Percentiles rank a stretch among this genome's conserved stretches.
Evolutionary conservation across 2,329 filamentous ascomycete species (phyloP).

Genomic region (Aspergillus ruber): DNA sequence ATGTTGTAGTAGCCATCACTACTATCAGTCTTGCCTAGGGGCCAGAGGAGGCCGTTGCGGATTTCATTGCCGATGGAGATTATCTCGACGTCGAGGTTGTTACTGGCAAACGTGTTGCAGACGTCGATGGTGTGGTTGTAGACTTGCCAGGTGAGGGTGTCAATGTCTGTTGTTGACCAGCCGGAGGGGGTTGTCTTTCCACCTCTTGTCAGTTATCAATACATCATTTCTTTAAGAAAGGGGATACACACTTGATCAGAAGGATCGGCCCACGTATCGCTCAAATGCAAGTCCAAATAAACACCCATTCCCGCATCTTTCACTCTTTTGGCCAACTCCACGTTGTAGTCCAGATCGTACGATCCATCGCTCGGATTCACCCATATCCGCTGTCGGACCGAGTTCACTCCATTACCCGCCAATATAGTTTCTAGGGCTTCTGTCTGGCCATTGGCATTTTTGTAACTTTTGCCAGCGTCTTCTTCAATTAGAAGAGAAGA

Average conservation of each 20-base stretch:
- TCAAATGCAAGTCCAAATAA: constrained; percentile 60
- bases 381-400: constrained; percentile 65
- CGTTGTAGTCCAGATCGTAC: constrained; percentile 65
- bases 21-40: constrained; percentile 47
- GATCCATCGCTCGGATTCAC: constrained; percentile 59
- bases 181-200: constrained; percentile 50
- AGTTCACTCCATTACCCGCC: constrained; percentile 58
- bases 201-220: constrained; percentile 1
- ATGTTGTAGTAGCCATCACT: constrained; percentile 51
- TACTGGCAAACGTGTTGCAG: constrained; percentile 54
- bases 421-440: constrained; percentile 59
- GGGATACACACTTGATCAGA: constrained; percentile 46
- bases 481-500: constrained; percentile 62
- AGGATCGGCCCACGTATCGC: constrained; percentile 67
- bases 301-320: constrained; percentile 56
- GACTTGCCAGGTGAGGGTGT: constrained; percentile 53
- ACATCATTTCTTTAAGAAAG: neutral
- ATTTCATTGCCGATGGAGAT: constrained; percentile 72
- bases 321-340: constrained; percentile 60
- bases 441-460: constrained; percentile 46
- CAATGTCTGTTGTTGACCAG: constrained; percentile 55
- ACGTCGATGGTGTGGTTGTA: constrained; percentile 64
- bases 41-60: constrained; percentile 60
- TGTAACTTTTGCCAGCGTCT: constrained; percentile 55
- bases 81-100: constrained; percentile 52